phyloP scores from a whole-genome alignment of 2,329 filamentous ascomycete species.

The Hypoxylon sp. region DNA sequence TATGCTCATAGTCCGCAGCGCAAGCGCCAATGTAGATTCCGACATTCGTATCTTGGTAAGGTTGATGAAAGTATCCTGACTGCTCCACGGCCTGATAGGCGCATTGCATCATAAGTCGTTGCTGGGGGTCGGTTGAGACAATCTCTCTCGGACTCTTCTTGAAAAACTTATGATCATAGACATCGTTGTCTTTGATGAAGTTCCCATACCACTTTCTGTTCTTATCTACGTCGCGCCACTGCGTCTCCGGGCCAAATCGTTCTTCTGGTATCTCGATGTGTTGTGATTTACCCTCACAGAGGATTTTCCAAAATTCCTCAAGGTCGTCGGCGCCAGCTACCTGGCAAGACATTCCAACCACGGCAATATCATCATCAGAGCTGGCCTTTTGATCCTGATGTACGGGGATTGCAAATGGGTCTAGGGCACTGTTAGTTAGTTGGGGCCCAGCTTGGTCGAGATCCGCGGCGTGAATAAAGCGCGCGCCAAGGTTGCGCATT shows the following conservation, averaged over 20 bases:
- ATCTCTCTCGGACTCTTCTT: slow-evolving; percentile 34
- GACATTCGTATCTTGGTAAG: slow-evolving; percentile 2
- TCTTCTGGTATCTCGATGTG: slow-evolving; percentile 41
- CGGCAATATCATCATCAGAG: slow-evolving; percentile 4
- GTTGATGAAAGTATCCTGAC: slow-evolving; percentile 40
- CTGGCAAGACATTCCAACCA: slow-evolving; percentile 20
- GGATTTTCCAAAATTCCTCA: slow-evolving; percentile 36
- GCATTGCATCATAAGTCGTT: slow-evolving; percentile 30
- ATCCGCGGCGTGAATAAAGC: not conserved
- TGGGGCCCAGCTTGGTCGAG: too few species aligned
- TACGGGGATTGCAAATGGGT: too few species aligned
- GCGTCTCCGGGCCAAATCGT: slow-evolving; percentile 37
- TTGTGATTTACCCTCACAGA: slow-evolving; percentile 44
- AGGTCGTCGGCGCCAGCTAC: slow-evolving; percentile 19
- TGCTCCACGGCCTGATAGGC: slow-evolving; percentile 43
- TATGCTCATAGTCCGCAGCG: slow-evolving; percentile 52
- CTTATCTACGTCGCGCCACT: slow-evolving; percentile 32
- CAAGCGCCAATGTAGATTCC: slow-evolving; percentile 46
- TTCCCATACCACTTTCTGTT: slow-evolving; percentile 42
- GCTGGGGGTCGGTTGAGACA: slow-evolving; percentile 27
- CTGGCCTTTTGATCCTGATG: not conserved
- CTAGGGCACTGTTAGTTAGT: too few species aligned
- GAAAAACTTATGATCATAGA: slow-evolving; percentile 44
- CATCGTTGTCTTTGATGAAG: slow-evolving; percentile 38
- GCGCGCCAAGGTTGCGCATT: not conserved